phyloP scores from a whole-genome alignment of 1,139 yeast genomes.

The Kluyveromyces sp. region DNA sequence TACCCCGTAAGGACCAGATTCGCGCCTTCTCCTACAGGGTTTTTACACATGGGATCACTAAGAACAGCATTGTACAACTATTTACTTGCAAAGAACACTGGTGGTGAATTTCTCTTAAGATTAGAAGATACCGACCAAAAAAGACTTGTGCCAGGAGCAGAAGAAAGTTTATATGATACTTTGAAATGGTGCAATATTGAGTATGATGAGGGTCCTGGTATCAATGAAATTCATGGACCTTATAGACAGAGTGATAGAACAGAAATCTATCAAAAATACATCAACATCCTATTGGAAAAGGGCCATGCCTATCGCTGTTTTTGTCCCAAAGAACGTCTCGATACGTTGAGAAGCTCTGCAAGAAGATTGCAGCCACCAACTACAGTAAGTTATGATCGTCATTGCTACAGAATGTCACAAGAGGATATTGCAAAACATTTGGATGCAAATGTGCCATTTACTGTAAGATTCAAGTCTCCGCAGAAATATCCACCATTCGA shows the following conservation, averaged over 20 bases:
- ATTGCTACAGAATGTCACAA: constrained; percentile 44
- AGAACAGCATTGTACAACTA: constrained; percentile 91
- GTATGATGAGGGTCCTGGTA: constrained; percentile 75
- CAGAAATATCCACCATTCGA: constrained; percentile 53
- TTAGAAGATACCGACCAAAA: constrained; percentile 89
- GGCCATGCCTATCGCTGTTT: constrained; percentile 83
- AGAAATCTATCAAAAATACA: constrained; percentile 53
- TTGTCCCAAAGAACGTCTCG: constrained; percentile 76
- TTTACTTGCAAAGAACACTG: constrained; percentile 67
- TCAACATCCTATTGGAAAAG: constrained; percentile 45
- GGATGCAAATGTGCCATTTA: constrained; percentile 34
- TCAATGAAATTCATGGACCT: constrained; percentile 46
- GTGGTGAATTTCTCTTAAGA: constrained; percentile 73
- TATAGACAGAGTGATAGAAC: constrained; percentile 79
- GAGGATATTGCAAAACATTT: constrained; percentile 36
- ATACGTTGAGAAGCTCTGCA: constrained; percentile 62
- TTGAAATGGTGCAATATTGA: constrained; percentile 68
- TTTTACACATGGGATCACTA: constrained; percentile 81
- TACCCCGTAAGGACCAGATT: constrained; percentile 79
- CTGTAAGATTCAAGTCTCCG: constrained; percentile 64
- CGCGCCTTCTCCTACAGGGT: constrained; percentile 98
- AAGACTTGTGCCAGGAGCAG: constrained; percentile 75
- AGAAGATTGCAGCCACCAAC: constrained; percentile 75
- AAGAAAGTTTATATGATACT: constrained; percentile 65
- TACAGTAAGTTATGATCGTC: constrained; percentile 83